Percentiles rank a stretch among this genome's conserved stretches.
Conservation (phyloP, 805 yeast genomes). For the Zygoascus flipseniorum region DNA sequence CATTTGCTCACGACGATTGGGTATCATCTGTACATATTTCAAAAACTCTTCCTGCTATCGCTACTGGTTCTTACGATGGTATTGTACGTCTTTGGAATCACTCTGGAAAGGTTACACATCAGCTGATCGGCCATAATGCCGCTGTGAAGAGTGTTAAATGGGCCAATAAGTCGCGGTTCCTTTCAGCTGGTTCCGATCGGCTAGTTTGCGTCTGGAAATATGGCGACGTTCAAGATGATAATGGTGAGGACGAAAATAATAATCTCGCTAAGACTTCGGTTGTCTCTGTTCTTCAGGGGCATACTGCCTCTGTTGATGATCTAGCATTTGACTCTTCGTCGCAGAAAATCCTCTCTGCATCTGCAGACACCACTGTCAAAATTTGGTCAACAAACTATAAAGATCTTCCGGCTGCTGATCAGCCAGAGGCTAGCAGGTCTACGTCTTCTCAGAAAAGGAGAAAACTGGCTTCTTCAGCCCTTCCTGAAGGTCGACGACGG, state of each 20-base stretch:
- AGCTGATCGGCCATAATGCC: slow-evolving; percentile 80
- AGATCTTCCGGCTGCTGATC: slow-evolving; percentile 59
- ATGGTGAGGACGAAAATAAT: slow-evolving; percentile 37
- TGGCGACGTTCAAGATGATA: slow-evolving; percentile 28
- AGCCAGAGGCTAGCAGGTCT: slow-evolving; percentile 32
- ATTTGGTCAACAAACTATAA: slow-evolving; percentile 84
- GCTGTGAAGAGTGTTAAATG: slow-evolving; percentile 78
- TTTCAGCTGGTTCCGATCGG: slow-evolving; percentile 84
- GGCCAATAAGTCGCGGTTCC: slow-evolving; percentile 64
- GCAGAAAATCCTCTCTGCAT: slow-evolving; percentile 70
- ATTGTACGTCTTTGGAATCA: slow-evolving; percentile 81
- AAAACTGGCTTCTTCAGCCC: slow-evolving; percentile 65
- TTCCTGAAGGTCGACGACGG: slow-evolving; percentile 62
- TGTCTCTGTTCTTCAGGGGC: slow-evolving; percentile 81
- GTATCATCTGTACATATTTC: slow-evolving; percentile 61
- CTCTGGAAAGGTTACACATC: slow-evolving; percentile 72
- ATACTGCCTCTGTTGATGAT: slow-evolving; percentile 76
- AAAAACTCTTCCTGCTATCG: slow-evolving; percentile 46
- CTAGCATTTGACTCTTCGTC: slow-evolving; percentile 49
- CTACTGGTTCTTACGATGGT: slow-evolving; percentile 92
- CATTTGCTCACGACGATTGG: slow-evolving; percentile 94
- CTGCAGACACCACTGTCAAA: slow-evolving; percentile 71
- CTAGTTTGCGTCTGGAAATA: slow-evolving; percentile 84
- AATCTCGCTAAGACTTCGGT: slow-evolving; percentile 40
- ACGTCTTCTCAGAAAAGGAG: slow-evolving; percentile 85